Percentiles rank a stretch among this genome's conserved stretches.
Conservation (phyloP, 352 stramenopile genomes). For the Phytophthora melonis region DNA sequence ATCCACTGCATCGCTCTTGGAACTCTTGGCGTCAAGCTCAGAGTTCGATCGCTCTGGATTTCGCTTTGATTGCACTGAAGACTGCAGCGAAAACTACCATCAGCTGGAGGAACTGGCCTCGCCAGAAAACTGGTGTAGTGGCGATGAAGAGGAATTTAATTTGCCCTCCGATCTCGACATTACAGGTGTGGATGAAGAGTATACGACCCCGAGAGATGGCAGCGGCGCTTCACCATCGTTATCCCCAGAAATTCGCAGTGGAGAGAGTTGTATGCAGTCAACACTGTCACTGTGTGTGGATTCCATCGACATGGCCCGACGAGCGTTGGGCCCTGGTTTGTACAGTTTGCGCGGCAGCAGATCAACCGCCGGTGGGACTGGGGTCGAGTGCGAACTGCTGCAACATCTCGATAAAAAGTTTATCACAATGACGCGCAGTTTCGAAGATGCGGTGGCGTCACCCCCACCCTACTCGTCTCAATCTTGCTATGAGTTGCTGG, state of each 20-base stretch:
- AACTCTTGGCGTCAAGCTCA: slow-evolving; percentile 37
- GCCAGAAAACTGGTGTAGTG: slow-evolving; percentile 9
- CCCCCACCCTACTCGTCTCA: slow-evolving; percentile 2
- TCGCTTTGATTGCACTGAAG: neutral
- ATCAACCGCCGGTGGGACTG: slow-evolving; percentile 17
- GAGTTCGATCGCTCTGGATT: slow-evolving; percentile 32
- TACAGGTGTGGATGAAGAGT: neutral
- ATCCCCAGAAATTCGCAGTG: neutral
- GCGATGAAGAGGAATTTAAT: slow-evolving; percentile 5
- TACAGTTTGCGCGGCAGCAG: slow-evolving; percentile 26
- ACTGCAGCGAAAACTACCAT: slow-evolving; percentile 1
- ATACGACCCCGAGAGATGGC: neutral
- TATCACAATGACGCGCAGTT: slow-evolving; percentile 24
- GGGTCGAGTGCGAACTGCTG: slow-evolving; percentile 52
- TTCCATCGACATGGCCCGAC: slow-evolving; percentile 56
- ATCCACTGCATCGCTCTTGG: slow-evolving; percentile 24
- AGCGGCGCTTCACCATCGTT: neutral
- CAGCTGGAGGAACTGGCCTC: slow-evolving; percentile 12
- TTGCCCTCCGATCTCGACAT: neutral
- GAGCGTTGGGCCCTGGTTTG: slow-evolving; percentile 48
- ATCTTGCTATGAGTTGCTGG: slow-evolving; percentile 32
- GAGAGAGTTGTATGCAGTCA: slow-evolving; percentile 17
- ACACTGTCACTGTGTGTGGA: slow-evolving; percentile 50
- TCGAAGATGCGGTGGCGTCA: slow-evolving; percentile 27
- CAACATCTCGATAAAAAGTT: slow-evolving; percentile 43